phyloP scores from a whole-genome alignment of 2,329 filamentous ascomycete genomes.

The Diaporthe caulivora region DNA sequence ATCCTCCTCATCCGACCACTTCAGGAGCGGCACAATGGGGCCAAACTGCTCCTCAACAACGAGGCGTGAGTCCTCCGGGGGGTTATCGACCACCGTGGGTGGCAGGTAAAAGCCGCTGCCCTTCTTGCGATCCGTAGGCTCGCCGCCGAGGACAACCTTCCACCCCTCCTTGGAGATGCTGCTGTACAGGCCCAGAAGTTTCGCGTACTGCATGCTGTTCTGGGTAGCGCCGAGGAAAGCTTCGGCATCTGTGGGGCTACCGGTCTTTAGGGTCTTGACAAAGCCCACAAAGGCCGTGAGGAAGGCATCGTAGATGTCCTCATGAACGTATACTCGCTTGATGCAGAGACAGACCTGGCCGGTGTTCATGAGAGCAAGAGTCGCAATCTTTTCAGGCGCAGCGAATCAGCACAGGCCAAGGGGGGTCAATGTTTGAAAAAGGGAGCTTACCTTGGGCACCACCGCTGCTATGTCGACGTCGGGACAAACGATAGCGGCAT shows the following conservation, averaged over 20 bases:
- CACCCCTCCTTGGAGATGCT: slow-evolving; percentile 44
- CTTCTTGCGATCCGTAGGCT: slow-evolving; percentile 42
- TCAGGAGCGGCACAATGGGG: slow-evolving; percentile 59
- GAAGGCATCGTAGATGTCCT: slow-evolving; percentile 63
- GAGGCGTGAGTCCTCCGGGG: slow-evolving; percentile 67
- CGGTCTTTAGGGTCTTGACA: slow-evolving; percentile 54
- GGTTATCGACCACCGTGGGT: slow-evolving; percentile 72
- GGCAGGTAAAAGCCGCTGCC: slow-evolving; percentile 67
- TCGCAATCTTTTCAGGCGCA: slow-evolving; percentile 51
- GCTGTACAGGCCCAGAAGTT: slow-evolving; percentile 22
- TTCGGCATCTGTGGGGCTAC: slow-evolving; percentile 41
- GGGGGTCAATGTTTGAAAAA: too few relatives aligned
- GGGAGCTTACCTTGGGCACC: slow-evolving; percentile 47
- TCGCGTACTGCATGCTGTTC: slow-evolving; percentile 68
- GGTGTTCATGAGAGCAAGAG: slow-evolving; percentile 67
- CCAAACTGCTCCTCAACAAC: slow-evolving; percentile 67
- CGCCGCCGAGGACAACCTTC: slow-evolving; percentile 58
- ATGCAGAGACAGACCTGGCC: slow-evolving; percentile 68
- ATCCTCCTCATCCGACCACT: slow-evolving; percentile 59
- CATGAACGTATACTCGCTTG: slow-evolving; percentile 68
- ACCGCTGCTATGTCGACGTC: slow-evolving; percentile 59
- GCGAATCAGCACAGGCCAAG: neutral
- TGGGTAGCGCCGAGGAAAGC: slow-evolving; percentile 66
- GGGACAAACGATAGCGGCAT: slow-evolving; percentile 59
- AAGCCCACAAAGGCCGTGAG: slow-evolving; percentile 59